Evolutionary conservation across 352 stramenopile species (phyloP), one percentile per base, ranked within the genome.

Genomic region (Plasmopara muralis): DNA sequence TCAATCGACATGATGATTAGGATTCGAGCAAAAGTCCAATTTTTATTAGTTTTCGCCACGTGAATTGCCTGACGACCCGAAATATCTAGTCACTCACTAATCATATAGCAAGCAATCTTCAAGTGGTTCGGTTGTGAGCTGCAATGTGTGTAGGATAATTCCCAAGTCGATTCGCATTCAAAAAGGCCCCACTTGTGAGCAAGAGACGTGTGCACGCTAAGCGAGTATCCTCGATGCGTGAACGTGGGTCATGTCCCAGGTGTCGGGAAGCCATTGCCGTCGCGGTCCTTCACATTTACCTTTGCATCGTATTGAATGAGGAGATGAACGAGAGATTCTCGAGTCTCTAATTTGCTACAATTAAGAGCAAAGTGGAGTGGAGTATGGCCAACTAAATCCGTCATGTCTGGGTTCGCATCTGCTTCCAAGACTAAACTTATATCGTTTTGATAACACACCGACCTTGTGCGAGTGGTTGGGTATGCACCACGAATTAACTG

Each of bases 101-200:
- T 25, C 20, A 25, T 3, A 25, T 25, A 25, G 20, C 20, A 25
- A 25, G 20, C 20, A 25, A 25, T 25, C 3, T 25, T 25, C 3
- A 25, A 25, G 20, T 25, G 6, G 81, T 78, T 28, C 81, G 77
- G 8, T 64, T 55, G 10, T 67, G 52, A 43, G 79, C 79, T 9
- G 81, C 81, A 10, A 93, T 79, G 41, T 93, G 81, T 0, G 72
- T 83, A 20, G 83, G 74, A 35, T 90, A 76, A 41, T 87, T 87
- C 0, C 76, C 74, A 6, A 83, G 50, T 4, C 74, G 65, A 35
- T 90, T 93, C 0, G 70, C 69, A 45, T 57, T 60, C 15, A 90
- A 68, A 1, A 63, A 20, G 0, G 75, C 81, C 3, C 83, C 83
- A 33, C 64, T 76, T 7, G 64, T 60, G 9, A 93, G 72, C 15